Percentiles rank a stretch among this genome's conserved stretches.
phyloP scores from a whole-genome alignment of 306 rosid species.

The Vachellia pachyceras region DNA sequence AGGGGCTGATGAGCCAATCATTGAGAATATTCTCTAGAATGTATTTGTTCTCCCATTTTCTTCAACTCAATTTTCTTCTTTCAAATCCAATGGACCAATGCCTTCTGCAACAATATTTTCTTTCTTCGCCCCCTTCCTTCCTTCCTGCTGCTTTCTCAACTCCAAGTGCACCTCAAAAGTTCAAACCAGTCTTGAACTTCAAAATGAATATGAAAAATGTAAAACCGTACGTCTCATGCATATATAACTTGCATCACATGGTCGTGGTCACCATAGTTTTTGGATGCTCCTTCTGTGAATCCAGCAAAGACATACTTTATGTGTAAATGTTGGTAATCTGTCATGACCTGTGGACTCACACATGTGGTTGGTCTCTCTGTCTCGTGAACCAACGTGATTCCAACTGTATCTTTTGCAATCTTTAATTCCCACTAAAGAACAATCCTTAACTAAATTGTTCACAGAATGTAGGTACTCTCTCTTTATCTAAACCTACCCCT shows the following conservation, averaged over 20 bases:
- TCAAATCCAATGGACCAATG: background rate
- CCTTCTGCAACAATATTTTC: background rate
- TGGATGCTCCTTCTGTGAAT: no score
- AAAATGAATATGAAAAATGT: background rate
- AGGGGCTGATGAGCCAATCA: background rate
- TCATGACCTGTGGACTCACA: constrained; percentile 27
- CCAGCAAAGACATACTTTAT: constrained; percentile 23
- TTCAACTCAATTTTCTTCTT: background rate
- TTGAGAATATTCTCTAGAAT: constrained; percentile 10
- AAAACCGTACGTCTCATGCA: constrained; percentile 24
- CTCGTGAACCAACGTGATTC: constrained; percentile 74
- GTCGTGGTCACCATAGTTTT: no score
- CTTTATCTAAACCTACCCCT: constrained; percentile 22
- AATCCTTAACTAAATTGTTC: constrained; percentile 41
- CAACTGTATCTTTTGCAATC: constrained; percentile 41
- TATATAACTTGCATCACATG: constrained; percentile 29
- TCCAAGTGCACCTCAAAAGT: background rate
- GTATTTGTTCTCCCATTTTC: background rate
- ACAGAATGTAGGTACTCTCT: constrained; percentile 25
- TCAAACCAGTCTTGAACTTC: background rate
- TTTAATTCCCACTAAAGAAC: constrained; percentile 50
- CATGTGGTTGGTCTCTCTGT: constrained; percentile 45
- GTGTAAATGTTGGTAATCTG: constrained; percentile 12
- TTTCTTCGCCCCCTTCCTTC: background rate
- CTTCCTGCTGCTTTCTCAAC: constrained; percentile 1